Evolutionary conservation across 2,329 filamentous ascomycete genomes (phyloP).

Genomic region (Calonectria honghensis): DNA sequence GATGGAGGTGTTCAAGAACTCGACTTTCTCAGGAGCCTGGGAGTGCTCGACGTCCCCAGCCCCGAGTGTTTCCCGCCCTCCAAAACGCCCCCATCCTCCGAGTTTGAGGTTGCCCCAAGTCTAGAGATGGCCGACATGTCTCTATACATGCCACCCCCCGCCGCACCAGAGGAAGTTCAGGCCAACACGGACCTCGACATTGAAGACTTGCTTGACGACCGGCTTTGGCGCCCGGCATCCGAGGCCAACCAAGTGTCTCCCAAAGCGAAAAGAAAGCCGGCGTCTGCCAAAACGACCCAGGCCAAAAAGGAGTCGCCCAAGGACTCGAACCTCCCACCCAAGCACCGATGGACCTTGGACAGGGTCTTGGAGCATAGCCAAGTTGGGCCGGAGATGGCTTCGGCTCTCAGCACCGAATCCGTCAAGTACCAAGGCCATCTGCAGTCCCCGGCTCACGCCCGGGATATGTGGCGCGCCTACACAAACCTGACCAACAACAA

Average conservation of each 20-base stretch:
- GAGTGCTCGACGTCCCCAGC: neutral
- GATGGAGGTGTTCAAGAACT: neutral
- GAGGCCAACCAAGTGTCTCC: neutral
- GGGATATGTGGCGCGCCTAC: constrained; percentile 14
- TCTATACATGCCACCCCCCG: neutral
- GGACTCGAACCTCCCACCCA: neutral
- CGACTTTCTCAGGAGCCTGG: neutral
- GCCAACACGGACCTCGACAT: neutral
- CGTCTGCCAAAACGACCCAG: too few relatives aligned
- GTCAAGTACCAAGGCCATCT: constrained; percentile 8
- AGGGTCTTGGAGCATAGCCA: neutral
- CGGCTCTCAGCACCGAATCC: neutral
- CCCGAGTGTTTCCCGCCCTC: neutral
- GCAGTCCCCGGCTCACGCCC: neutral
- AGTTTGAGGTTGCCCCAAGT: neutral
- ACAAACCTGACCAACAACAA: constrained; percentile 28
- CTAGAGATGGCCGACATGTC: neutral
- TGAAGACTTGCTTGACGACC: neutral
- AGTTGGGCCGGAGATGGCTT: neutral
- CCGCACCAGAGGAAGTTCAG: neutral
- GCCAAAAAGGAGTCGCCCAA: neutral
- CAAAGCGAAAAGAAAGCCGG: neutral
- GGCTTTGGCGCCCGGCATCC: neutral
- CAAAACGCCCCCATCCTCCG: neutral
- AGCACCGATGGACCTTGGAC: neutral